Evolutionary conservation across 331 rosid species (phyloP).

Genomic region (Malus hybrid): DNA sequence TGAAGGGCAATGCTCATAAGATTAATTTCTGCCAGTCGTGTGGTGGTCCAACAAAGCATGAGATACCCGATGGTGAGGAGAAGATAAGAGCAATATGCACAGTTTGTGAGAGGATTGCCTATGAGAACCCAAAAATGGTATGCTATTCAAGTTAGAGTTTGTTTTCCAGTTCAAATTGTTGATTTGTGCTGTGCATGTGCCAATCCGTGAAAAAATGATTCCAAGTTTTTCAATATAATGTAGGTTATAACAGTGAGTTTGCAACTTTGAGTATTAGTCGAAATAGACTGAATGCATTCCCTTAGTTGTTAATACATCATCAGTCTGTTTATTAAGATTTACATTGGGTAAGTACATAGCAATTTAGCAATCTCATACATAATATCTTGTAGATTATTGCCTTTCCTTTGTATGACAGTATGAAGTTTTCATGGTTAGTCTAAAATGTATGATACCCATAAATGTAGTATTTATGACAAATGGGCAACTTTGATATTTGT

Average conservation of each 20-base stretch:
- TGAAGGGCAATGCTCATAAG: slow-evolving; percentile 54
- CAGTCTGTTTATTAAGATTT: not conserved
- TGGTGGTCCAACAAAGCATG: slow-evolving; percentile 81
- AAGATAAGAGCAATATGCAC: slow-evolving; percentile 79
- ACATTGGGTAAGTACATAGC: not conserved
- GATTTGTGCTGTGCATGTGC: not conserved
- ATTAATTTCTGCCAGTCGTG: slow-evolving; percentile 89
- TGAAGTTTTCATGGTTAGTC: too few relatives aligned
- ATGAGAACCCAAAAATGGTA: slow-evolving; percentile 97
- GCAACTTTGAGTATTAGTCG: too few relatives aligned
- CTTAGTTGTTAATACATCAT: not conserved
- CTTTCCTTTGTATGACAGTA: not conserved
- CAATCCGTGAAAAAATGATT: not conserved
- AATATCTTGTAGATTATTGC: not conserved
- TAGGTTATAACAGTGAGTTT: too few relatives aligned
- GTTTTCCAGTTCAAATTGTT: not conserved
- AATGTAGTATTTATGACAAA: too few relatives aligned
- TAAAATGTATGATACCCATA: not conserved
- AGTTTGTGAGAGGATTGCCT: slow-evolving; percentile 66
- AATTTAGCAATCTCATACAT: not conserved
- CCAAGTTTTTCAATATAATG: not conserved
- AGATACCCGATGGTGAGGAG: slow-evolving; percentile 78
- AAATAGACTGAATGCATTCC: too few relatives aligned
- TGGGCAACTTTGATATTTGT: not conserved
- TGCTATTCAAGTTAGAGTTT: not conserved